These are phyloP conservation scores for Cornus controversa DNA, from an alignment of 148 eudicot species.

Conservation along the genomic window DNA sequence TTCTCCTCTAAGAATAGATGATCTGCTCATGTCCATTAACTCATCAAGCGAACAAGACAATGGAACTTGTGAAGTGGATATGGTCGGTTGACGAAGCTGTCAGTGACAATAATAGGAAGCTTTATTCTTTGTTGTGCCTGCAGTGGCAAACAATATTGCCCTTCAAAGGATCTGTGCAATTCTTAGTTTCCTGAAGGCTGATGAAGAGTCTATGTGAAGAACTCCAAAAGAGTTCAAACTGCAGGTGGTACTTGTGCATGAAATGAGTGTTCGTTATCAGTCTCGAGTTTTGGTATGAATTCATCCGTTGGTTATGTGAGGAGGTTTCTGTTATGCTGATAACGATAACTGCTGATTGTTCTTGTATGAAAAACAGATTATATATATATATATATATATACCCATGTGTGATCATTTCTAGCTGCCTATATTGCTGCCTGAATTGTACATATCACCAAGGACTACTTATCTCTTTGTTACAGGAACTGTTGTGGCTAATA, in stretches of 20 bases:
- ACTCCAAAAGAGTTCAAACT: not conserved
- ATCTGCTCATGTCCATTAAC: slow-evolving; percentile 56
- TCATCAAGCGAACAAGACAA: slow-evolving; percentile 41
- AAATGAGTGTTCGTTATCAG: not conserved
- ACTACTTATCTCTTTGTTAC: not conserved
- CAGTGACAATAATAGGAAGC: no score
- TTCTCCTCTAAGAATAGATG: slow-evolving; percentile 75
- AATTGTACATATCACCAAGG: not conserved
- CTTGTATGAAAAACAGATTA: not conserved
- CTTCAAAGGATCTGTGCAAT: not conserved
- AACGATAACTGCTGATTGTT: no score
- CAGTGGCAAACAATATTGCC: not conserved
- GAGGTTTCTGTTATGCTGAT: no score
- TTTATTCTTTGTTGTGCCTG: not conserved
- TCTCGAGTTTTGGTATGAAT: not conserved
- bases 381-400: no score
- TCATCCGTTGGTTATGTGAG: not conserved
- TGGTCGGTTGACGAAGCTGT: slow-evolving; percentile 42
- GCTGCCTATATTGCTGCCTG: not conserved
- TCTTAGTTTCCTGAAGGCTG: not conserved
- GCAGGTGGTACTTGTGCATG: not conserved
- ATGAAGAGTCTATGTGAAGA: not conserved
- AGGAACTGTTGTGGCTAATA: not conserved
- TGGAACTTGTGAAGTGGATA: slow-evolving; percentile 48
- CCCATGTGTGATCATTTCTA: not conserved